These are phyloP conservation scores for Claviceps cyperi DNA, from an alignment of 2,329 filamentous ascomycete species.

Conservation along the genomic window DNA sequence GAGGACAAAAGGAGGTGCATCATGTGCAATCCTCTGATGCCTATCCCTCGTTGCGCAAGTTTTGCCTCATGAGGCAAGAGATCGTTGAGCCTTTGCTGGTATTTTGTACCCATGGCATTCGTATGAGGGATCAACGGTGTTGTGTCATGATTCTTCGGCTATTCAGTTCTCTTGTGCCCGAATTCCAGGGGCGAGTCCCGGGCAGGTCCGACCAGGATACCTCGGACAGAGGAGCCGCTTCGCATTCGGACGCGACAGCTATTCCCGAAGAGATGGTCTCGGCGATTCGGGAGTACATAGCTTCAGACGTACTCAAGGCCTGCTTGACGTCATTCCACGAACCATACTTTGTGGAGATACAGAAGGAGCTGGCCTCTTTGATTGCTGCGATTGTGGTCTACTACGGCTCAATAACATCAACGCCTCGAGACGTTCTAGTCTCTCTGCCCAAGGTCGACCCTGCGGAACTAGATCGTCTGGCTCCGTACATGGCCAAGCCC, in stretches of 20 bases:
- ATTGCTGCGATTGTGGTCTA: slow-evolving; percentile 75
- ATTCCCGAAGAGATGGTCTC: slow-evolving; percentile 40
- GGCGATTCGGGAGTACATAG: slow-evolving; percentile 79
- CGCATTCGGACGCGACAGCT: slow-evolving; percentile 25
- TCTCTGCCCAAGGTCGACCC: slow-evolving; percentile 64
- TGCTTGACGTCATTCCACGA: slow-evolving; percentile 87
- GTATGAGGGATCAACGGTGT: slow-evolving; percentile 79
- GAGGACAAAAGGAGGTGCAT: background rate
- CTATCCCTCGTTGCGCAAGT: slow-evolving; percentile 55
- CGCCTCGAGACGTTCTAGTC: slow-evolving; percentile 61
- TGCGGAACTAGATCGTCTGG: slow-evolving; percentile 50
- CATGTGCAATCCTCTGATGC: slow-evolving; percentile 13
- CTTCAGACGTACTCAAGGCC: slow-evolving; percentile 73
- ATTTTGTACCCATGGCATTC: slow-evolving; percentile 81
- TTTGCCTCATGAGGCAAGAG: slow-evolving; percentile 62
- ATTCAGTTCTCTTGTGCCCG: slow-evolving; percentile 71
- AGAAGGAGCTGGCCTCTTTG: slow-evolving; percentile 77
- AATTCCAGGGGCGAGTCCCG: slow-evolving; percentile 40
- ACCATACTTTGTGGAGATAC: slow-evolving; percentile 89
- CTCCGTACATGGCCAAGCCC: slow-evolving; percentile 44
- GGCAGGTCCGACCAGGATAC: slow-evolving; percentile 7
- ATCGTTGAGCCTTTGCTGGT: slow-evolving; percentile 80
- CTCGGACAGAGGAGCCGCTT: slow-evolving; percentile 13
- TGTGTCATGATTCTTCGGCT: slow-evolving; percentile 75
- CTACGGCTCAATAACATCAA: slow-evolving; percentile 55